Evolutionary conservation across 2,329 filamentous ascomycete genomes (phyloP).

Genomic region (Epichloe glyceriae): DNA sequence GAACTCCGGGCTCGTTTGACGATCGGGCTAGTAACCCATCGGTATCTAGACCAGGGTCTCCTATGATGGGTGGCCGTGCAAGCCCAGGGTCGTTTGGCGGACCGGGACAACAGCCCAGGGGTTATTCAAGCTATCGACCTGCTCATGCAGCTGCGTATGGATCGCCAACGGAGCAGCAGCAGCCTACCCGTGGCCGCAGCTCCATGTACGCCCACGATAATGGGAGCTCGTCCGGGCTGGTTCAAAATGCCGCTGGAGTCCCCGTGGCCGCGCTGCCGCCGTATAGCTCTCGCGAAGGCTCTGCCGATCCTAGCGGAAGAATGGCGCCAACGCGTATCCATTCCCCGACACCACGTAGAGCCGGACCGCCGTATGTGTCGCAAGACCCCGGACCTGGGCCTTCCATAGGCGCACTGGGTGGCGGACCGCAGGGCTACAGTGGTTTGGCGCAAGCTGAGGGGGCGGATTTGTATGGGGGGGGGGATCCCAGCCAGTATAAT

Average conservation of each 20-base stretch:
- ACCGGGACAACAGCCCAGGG: constrained; percentile 16
- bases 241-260: constrained; percentile 39
- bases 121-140: constrained; percentile 14
- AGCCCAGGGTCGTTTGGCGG: constrained; percentile 21
- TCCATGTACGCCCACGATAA: constrained; percentile 39
- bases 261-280: constrained; percentile 25
- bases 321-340: constrained; percentile 13
- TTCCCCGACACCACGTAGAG: constrained; percentile 3
- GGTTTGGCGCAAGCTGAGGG: constrained; percentile 42
- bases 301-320: constrained; percentile 12
- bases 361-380: neutral
- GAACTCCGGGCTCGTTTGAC: constrained; percentile 44
- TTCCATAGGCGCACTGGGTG: constrained; percentile 38
- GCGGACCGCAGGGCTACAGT: constrained; percentile 47
- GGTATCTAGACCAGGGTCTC: constrained; percentile 38
- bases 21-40: constrained; percentile 25
- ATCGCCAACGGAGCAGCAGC: constrained; percentile 9
- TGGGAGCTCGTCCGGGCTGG: constrained; percentile 39
- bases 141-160: constrained; percentile 9
- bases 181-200: constrained; percentile 24
- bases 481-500: constrained; percentile 40
- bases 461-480: constrained; percentile 16
- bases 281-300: constrained; percentile 10
- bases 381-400: constrained; percentile 22
- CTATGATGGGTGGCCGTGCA: constrained; percentile 15